Conservation (phyloP, 257 asterid genomes). For the Solanum pimpinellifolium region DNA sequence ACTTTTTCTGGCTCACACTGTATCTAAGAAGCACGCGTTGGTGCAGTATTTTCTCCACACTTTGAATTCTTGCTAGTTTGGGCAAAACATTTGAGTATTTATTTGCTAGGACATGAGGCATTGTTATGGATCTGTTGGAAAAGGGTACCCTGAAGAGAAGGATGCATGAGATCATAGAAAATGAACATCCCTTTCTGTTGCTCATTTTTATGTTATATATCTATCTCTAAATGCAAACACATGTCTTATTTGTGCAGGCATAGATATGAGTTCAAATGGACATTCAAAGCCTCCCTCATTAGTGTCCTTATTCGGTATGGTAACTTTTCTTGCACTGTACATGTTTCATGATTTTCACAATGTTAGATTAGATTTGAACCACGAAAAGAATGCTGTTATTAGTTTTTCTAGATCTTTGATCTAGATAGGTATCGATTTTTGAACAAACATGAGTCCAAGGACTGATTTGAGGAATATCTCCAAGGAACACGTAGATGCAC, state of each 20-base stretch:
- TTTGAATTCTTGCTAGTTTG: neutral
- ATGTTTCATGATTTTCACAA: neutral
- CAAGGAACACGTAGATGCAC: neutral
- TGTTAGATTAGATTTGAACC: neutral
- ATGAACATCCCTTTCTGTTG: neutral
- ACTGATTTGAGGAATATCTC: neutral
- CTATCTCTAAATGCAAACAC: neutral
- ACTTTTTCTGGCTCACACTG: neutral
- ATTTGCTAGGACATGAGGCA: neutral
- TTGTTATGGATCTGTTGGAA: neutral
- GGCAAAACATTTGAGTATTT: neutral
- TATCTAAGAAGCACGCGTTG: neutral
- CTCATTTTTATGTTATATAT: neutral
- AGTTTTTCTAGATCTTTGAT: neutral
- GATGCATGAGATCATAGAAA: neutral
- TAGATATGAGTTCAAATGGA: conserved; percentile 40
- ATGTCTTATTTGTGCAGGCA: conserved; percentile 28
- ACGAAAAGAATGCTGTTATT: neutral
- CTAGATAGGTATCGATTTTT: neutral
- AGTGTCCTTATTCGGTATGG: conserved; percentile 62
- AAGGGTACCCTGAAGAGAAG: neutral
- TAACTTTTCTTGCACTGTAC: neutral
- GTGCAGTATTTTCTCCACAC: neutral
- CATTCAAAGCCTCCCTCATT: conserved; percentile 66
- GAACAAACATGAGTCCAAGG: neutral